Base-by-base conservation (phyloP, 73 alveolate genomes). In the Tetrahymena thermophila region DNA sequence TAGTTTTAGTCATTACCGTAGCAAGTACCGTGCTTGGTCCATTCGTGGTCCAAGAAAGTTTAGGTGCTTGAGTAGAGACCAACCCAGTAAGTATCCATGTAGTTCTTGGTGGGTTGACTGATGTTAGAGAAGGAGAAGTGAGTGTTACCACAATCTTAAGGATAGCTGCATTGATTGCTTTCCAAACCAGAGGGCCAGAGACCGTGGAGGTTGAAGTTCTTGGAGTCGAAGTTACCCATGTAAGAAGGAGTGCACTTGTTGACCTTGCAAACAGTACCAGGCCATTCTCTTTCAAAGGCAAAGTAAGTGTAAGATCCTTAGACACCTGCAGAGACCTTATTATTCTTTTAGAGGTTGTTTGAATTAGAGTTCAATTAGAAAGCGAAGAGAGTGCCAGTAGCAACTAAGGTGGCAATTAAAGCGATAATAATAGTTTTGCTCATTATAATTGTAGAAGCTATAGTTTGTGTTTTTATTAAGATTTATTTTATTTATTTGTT, bases 1-100 rank as follows among this genome's bases (percentile, higher is more conserved):
- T 71, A 56, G 84, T 95, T 89, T 95, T 95, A 85, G 34, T 83
- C 43, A 4, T 85, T 23, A 43, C 83, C 85, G 38, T 95, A 93
- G 58, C 97, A 95, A 50, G 97, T 95, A 50, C 97, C 97, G 94
- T 95, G 97, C 38, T 95, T 95, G 35, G 93, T 94, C 97, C 97
- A 95, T 55, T 95, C 97, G 50, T 95, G 97, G 38, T 95, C 94
- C 94, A 94, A 85, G 31, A 95, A 95, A 71, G 93, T 85, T 28
- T 71, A 28, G 23, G 97, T 89, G 55, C 57, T 93, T 25, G 95
- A 50, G 94, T 95, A 95, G 85, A 95, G 83, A 35, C 97, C 97
- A 40, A 84, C 94, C 97, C 97, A 95, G 94, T 85, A 83, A 21
- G 85, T 85, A 35, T 95, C 84, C 35, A 95, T 89, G 42, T 43